phyloP scores from a whole-genome alignment of 768 basidiomycete species.

The Suillus paluster region DNA sequence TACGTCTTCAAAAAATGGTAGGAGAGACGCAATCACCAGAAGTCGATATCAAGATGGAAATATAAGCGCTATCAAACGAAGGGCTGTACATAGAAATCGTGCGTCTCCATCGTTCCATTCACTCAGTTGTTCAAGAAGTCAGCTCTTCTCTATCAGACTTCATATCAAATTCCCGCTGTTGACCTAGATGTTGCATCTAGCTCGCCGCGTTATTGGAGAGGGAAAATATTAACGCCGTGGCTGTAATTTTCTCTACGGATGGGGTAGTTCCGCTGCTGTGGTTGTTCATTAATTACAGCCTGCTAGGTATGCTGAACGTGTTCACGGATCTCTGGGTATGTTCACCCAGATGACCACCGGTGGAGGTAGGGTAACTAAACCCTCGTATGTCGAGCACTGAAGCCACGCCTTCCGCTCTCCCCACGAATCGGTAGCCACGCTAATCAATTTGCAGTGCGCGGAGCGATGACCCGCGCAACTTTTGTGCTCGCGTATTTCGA shows the following conservation, averaged over 20 bases:
- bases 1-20: slow-evolving; percentile 20
- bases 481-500: not conserved
- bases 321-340: not conserved
- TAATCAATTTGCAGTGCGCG: not conserved
- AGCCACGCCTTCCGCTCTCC: not conserved
- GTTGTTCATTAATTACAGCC: not conserved
- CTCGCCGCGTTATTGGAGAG: not conserved
- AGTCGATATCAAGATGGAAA: slow-evolving; percentile 48
- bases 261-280: not conserved
- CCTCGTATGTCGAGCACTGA: not conserved
- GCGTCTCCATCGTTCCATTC: not conserved
- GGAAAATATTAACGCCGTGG: not conserved
- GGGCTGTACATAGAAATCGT: not conserved
- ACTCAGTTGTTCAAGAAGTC: not conserved
- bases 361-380: not conserved
- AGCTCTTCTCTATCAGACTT: not conserved
- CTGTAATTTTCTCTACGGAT: not conserved
- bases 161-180: not conserved
- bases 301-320: not conserved
- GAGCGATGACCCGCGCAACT: not conserved
- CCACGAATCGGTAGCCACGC: not conserved
- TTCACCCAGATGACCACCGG: not conserved
- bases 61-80: slow-evolving; percentile 15
- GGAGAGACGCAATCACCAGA: slow-evolving; percentile 21
- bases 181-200: not conserved